A percentile compares a stretch with the other conserved stretches of the same genome.
Evolutionary conservation across 1,284 basidiomycete genomes (phyloP).

Genomic region (Leccinum variabile): DNA sequence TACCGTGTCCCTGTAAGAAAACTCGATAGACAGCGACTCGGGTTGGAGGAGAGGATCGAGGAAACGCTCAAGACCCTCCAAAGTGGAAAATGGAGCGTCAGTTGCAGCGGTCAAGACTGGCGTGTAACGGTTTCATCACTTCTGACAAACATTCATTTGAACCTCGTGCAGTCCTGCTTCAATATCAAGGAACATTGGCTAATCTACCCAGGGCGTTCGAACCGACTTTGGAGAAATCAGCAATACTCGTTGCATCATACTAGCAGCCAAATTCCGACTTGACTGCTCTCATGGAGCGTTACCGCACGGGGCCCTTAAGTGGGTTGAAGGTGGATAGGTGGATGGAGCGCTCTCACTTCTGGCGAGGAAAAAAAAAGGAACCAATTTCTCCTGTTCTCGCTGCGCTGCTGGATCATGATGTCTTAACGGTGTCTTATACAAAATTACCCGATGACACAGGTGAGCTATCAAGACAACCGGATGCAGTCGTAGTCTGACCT

Average conservation of each 20-base stretch:
- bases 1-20: slow-evolving; percentile 77
- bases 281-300: slow-evolving; percentile 81
- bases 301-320: slow-evolving; percentile 89
- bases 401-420: slow-evolving; percentile 54
- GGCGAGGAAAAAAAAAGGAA: slow-evolving; percentile 63
- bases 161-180: slow-evolving; percentile 61
- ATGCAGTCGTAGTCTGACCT: slow-evolving; percentile 6
- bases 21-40: slow-evolving; percentile 77
- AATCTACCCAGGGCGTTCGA: slow-evolving; percentile 69
- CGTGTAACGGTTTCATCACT: slow-evolving; percentile 33
- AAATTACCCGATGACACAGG: slow-evolving; percentile 64
- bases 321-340: slow-evolving; percentile 76
- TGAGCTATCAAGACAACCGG: slow-evolving; percentile 35
- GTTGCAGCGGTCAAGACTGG: slow-evolving; percentile 81
- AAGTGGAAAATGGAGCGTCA: slow-evolving; percentile 80
- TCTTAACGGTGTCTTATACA: slow-evolving; percentile 64
- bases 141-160: slow-evolving; percentile 1
- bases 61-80: slow-evolving; percentile 74
- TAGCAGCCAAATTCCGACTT: slow-evolving; percentile 79
- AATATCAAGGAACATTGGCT: slow-evolving; percentile 78
- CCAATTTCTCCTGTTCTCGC: slow-evolving; percentile 74
- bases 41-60: slow-evolving; percentile 83
- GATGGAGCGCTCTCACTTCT: slow-evolving; percentile 54
- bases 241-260: slow-evolving; percentile 76
- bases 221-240: slow-evolving; percentile 65